Evolutionary conservation across 2,329 filamentous ascomycete genomes (phyloP).

Genomic region (Fusarium equiseti): DNA sequence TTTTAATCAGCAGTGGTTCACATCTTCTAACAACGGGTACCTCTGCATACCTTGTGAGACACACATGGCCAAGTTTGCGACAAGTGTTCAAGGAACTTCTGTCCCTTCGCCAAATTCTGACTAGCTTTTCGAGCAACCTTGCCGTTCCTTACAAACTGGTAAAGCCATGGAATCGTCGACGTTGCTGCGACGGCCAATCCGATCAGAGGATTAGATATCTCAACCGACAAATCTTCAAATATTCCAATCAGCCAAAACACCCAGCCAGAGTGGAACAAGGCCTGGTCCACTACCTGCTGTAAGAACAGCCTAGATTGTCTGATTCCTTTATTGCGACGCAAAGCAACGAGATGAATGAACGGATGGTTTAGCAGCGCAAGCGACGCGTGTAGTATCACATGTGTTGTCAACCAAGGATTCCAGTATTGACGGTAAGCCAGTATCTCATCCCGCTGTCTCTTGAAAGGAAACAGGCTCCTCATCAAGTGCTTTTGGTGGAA

Average conservation of each 20-base stretch:
- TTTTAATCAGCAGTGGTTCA: neutral
- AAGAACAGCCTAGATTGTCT: conserved; percentile 10
- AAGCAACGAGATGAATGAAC: conserved; percentile 13
- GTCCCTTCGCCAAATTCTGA: neutral
- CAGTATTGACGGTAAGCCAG: neutral
- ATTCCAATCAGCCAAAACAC: conserved; percentile 25
- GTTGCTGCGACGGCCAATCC: conserved; percentile 20
- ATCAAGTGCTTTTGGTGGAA: conserved; percentile 16
- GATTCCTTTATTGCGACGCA: conserved; percentile 1
- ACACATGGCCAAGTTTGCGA: conserved; percentile 14
- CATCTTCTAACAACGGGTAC: too few relatives aligned
- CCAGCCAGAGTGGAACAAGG: conserved; percentile 14
- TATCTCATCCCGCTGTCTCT: neutral
- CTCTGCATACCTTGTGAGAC: neutral
- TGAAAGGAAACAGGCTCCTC: conserved; percentile 17
- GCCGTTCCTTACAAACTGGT: conserved; percentile 8
- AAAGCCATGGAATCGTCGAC: conserved; percentile 14
- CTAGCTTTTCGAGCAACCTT: conserved; percentile 9
- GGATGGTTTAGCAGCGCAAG: conserved; percentile 18
- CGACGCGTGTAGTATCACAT: conserved; percentile 12
- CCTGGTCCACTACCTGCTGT: conserved; percentile 21
- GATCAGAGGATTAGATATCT: neutral
- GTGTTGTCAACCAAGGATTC: conserved; percentile 18
- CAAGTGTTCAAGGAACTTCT: conserved; percentile 1
- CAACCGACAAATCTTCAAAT: conserved; percentile 7